phyloP scores from a whole-genome alignment of 495 filamentous ascomycete genomes.

The Trichoderma parareesei region DNA sequence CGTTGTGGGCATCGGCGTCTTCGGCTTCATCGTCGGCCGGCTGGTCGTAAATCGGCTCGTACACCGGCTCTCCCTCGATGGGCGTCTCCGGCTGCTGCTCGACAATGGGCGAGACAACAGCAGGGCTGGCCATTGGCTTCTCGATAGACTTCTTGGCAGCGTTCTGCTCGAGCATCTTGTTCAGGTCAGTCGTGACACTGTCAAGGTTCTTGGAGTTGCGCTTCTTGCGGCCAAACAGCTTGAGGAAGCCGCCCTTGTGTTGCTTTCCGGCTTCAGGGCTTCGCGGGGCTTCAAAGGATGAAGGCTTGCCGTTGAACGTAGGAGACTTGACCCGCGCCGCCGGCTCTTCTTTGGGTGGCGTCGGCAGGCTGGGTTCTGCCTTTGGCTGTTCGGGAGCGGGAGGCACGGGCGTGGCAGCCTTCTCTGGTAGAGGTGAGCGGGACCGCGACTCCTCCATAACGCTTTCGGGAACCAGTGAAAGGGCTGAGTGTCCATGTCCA shows the following conservation, averaged over 20 bases:
- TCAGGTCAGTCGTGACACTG: slow-evolving; percentile 35
- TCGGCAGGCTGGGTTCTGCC: not conserved
- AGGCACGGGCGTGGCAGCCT: not conserved
- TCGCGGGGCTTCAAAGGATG: not conserved
- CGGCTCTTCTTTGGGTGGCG: slow-evolving; percentile 13
- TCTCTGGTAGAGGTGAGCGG: not conserved
- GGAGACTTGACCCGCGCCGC: slow-evolving; percentile 14
- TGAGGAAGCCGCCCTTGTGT: slow-evolving; percentile 49
- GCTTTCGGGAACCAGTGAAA: not conserved
- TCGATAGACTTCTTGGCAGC: slow-evolving; percentile 20
- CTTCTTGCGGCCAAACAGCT: slow-evolving; percentile 56
- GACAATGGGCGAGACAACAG: not conserved
- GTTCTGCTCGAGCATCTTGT: slow-evolving; percentile 23
- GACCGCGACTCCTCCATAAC: not conserved
- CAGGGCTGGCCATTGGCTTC: slow-evolving; percentile 4
- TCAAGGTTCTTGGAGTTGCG: slow-evolving; percentile 42
- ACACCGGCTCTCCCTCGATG: slow-evolving; percentile 15
- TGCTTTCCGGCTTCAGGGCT: slow-evolving; percentile 34
- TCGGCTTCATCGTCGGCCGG: slow-evolving; percentile 40
- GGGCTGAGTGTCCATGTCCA: not conserved
- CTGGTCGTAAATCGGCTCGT: slow-evolving; percentile 39
- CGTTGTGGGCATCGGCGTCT: slow-evolving; percentile 57
- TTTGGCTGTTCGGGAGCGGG: slow-evolving; percentile 1
- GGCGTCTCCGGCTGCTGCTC: slow-evolving; percentile 17
- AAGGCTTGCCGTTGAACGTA: not conserved